Conservation (phyloP, 1,284 basidiomycete species). For the Papiliotrema flavescens region DNA sequence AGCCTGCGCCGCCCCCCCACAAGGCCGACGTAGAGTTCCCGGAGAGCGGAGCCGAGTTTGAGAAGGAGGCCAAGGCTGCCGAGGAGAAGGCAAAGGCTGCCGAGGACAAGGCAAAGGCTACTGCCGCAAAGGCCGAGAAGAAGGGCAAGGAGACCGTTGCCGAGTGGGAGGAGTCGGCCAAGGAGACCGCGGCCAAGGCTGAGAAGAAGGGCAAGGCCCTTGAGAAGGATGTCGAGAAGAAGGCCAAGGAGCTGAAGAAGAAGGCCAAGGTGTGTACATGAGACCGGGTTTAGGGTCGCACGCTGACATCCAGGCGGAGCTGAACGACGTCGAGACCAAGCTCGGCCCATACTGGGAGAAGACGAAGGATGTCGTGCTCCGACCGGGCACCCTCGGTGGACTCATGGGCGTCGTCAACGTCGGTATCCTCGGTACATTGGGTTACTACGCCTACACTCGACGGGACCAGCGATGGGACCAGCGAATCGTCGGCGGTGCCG, state of each 20-base stretch:
- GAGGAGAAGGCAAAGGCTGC: constrained; percentile 52
- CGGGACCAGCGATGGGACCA: constrained; percentile 62
- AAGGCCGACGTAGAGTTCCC: constrained; percentile 25
- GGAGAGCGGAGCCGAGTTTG: constrained; percentile 35
- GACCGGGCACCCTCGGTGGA: constrained; percentile 68
- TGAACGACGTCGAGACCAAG: constrained; percentile 57
- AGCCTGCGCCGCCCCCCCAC: constrained; percentile 15
- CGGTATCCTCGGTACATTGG: constrained; percentile 61
- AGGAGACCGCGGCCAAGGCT: constrained; percentile 55
- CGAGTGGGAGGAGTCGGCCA: constrained; percentile 45
- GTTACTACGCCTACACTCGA: constrained; percentile 64
- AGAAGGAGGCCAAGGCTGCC: constrained; percentile 57
- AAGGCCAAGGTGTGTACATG: constrained; percentile 49
- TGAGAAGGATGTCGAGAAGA: constrained; percentile 53
- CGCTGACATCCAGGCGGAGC: constrained; percentile 44
- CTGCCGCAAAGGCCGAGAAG: constrained; percentile 53
- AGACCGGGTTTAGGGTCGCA: constrained; percentile 21
- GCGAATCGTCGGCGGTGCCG: constrained; percentile 56
- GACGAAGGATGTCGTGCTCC: constrained; percentile 60
- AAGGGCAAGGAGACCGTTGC: constrained; percentile 53
- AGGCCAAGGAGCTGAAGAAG: constrained; percentile 59
- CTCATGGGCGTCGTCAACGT: constrained; percentile 71
- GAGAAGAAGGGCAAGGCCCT: constrained; percentile 43
- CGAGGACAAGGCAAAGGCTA: constrained; percentile 20
- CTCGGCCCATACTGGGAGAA: constrained; percentile 57